A percentile compares a stretch with the other conserved stretches of the same genome.
These are phyloP conservation scores for Candida frijolesensis DNA, from an alignment of 1,139 yeast species.

Conservation along the genomic window DNA sequence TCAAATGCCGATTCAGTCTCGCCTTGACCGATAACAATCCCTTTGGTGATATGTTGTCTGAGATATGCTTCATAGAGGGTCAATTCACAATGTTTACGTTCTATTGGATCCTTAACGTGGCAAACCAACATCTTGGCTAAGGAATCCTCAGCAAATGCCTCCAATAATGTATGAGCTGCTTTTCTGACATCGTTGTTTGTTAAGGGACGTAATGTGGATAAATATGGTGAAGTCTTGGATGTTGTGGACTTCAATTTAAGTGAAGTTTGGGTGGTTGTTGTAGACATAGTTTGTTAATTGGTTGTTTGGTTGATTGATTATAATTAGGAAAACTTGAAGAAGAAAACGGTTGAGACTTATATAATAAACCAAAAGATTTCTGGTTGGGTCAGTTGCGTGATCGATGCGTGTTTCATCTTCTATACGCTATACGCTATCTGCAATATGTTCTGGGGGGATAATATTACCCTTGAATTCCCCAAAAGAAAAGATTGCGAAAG, in stretches of 20 bases:
- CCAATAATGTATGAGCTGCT: conserved; percentile 56
- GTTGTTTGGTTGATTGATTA: not conserved
- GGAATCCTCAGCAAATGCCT: conserved; percentile 54
- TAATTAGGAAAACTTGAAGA: not conserved
- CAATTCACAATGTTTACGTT: conserved; percentile 44
- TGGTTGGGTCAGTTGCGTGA: too few species aligned
- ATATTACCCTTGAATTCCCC: not conserved
- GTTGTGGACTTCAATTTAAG: not conserved
- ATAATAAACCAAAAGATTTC: too few species aligned
- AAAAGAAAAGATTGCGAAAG: conserved; percentile 6
- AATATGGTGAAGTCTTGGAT: not conserved
- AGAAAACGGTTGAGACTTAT: too few species aligned
- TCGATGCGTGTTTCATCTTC: not conserved
- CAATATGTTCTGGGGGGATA: too few species aligned
- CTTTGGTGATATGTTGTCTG: conserved; percentile 57
- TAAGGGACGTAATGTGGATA: conserved; percentile 5
- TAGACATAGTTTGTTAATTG: not conserved
- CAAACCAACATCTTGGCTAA: conserved; percentile 51
- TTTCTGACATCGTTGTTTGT: conserved; percentile 47
- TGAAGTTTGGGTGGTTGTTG: not conserved
- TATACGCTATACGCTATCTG: not conserved
- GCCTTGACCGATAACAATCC: conserved; percentile 53
- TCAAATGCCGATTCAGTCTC: conserved; percentile 52
- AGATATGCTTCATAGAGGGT: conserved; percentile 59
- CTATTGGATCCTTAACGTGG: conserved; percentile 41